Evolutionary conservation across 2,329 filamentous ascomycete genomes (phyloP).

Genomic region (Xylariaceae sp.): DNA sequence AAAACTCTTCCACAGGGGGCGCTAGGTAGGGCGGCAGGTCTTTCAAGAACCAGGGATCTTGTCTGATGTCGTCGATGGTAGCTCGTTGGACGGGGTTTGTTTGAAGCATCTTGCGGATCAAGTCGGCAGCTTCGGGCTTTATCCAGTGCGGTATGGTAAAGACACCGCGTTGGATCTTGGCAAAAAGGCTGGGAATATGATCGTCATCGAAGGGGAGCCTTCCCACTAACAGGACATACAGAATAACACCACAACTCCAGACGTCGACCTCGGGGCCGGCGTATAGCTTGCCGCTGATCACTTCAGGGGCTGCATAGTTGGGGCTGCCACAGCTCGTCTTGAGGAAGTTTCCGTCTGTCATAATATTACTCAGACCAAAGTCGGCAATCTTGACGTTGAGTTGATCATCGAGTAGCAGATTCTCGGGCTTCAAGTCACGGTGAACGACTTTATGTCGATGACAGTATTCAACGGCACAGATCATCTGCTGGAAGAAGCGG

Average conservation of each 20-base stretch:
- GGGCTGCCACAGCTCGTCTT: conserved; percentile 98
- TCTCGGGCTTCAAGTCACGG: conserved; percentile 95
- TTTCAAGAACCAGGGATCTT: conserved; percentile 90
- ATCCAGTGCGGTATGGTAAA: conserved; percentile 93
- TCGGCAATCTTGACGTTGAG: conserved; percentile 99
- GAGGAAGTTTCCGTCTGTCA: conserved; percentile 98
- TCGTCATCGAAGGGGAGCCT: conserved; percentile 95
- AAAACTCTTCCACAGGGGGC: conserved; percentile 84
- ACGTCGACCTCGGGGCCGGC: conserved; percentile 97
- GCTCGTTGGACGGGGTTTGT: conserved; percentile 93
- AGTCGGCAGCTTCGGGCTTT: conserved; percentile 70
- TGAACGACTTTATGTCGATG: conserved; percentile 99
- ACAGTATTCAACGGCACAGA: conserved; percentile 98
- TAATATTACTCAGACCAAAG: conserved; percentile 98
- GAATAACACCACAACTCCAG: conserved; percentile 93
- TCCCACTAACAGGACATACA: conserved; percentile 77
- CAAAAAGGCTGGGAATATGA: conserved; percentile 94
- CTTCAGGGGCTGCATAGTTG: conserved; percentile 96
- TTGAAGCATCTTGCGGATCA: conserved; percentile 92
- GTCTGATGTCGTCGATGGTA: conserved; percentile 87
- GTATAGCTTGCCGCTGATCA: conserved; percentile 96
- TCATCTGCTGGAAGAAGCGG: conserved; percentile 98
- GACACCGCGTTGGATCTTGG: conserved; percentile 92
- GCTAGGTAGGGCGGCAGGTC: conserved; percentile 84
- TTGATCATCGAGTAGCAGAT: conserved; percentile 87